These are phyloP conservation scores for Rosa rugosa DNA, from an alignment of 306 rosid species.

Conservation along the genomic window DNA sequence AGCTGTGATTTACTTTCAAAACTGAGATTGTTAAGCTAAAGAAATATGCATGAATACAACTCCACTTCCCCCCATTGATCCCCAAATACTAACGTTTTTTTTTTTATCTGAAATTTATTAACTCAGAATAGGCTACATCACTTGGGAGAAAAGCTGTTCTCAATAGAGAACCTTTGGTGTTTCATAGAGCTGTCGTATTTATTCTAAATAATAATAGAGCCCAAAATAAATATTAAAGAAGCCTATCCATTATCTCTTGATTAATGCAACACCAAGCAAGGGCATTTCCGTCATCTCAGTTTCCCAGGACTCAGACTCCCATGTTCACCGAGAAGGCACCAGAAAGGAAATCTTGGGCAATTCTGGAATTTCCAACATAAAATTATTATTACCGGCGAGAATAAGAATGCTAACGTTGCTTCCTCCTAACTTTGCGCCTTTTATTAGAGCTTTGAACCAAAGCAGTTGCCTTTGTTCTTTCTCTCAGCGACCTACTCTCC, in stretches of 20 bases:
- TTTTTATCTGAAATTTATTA: too few species aligned
- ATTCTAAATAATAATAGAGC: not conserved
- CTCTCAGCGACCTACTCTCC: not conserved
- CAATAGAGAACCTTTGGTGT: too few species aligned
- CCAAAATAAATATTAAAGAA: not conserved
- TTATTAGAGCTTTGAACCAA: not conserved
- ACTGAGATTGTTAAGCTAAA: too few species aligned
- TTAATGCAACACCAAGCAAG: not conserved
- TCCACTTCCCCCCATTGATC: too few species aligned
- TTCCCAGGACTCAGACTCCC: not conserved
- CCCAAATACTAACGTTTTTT: too few species aligned
- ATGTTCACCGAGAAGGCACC: not conserved
- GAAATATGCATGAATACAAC: too few species aligned
- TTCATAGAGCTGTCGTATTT: too few species aligned
- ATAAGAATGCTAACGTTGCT: conserved; percentile 25
- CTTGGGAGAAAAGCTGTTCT: too few species aligned
- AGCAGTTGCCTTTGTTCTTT: too few species aligned
- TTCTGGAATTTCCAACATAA: conserved; percentile 16
- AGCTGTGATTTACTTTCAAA: too few species aligned
- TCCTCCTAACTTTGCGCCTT: not conserved
- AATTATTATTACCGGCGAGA: conserved; percentile 9
- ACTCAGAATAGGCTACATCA: too few species aligned
- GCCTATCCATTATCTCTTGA: not conserved
- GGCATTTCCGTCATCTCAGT: conserved; percentile 32
- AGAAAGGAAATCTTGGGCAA: conserved; percentile 12